phyloP scores from a whole-genome alignment of 805 yeast species.

The Suhomyces emberorum region DNA sequence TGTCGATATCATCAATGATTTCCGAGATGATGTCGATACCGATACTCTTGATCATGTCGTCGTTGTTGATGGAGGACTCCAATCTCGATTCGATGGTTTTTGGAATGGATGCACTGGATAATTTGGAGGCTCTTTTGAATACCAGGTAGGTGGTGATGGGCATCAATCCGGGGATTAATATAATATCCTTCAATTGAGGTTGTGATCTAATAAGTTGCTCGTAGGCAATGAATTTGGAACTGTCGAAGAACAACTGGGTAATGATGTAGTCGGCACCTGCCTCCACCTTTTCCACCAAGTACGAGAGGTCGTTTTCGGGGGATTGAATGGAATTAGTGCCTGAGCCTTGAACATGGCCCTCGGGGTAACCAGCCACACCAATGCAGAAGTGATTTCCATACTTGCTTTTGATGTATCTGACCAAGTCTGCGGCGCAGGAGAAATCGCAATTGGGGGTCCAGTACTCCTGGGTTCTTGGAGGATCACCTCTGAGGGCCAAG shows the following conservation, averaged over 20 bases:
- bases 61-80: constrained; percentile 56
- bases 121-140: constrained; percentile 82
- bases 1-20: constrained; percentile 56
- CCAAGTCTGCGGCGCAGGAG: constrained; percentile 80
- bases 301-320: constrained; percentile 69
- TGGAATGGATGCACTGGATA: constrained; percentile 86
- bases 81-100: constrained; percentile 47
- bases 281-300: constrained; percentile 72
- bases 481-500: constrained; percentile 93
- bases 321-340: constrained; percentile 55
- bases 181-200: constrained; percentile 42
- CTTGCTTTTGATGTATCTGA: constrained; percentile 65
- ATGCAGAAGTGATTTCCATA: constrained; percentile 84
- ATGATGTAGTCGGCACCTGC: constrained; percentile 96
- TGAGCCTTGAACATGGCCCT: constrained; percentile 91
- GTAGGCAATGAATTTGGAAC: constrained; percentile 67
- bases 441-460: constrained; percentile 57
- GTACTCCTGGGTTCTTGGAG: constrained; percentile 75
- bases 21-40: constrained; percentile 75
- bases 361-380: constrained; percentile 98
- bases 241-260: constrained; percentile 89
- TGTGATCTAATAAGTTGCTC: constrained; percentile 49
- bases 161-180: constrained; percentile 84
- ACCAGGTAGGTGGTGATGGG: constrained; percentile 83
- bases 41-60: constrained; percentile 73